phyloP scores from a whole-genome alignment of 805 yeast species.

The Candida maesae region DNA sequence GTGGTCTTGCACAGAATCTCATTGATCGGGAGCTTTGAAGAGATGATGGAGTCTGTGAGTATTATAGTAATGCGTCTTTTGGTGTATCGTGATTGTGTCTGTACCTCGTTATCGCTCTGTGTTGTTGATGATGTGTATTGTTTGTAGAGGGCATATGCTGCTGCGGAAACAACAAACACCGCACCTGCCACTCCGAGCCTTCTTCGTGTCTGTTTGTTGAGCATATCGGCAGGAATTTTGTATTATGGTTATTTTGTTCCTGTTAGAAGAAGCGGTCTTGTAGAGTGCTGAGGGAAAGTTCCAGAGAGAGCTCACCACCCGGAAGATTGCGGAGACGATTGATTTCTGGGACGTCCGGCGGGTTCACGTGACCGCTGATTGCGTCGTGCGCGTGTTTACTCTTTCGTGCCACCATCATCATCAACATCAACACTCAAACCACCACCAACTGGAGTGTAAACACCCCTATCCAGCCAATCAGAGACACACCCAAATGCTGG shows the following conservation, averaged over 20 bases:
- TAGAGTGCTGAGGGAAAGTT: too few relatives aligned
- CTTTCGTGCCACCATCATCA: too few relatives aligned
- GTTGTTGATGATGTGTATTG: neutral
- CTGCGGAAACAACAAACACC: constrained; percentile 6
- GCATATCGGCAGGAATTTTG: too few relatives aligned
- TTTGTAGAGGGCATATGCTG: constrained; percentile 11
- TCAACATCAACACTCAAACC: too few relatives aligned
- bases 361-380: too few relatives aligned
- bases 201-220: constrained; percentile 6
- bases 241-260: too few relatives aligned
- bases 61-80: constrained; percentile 23
- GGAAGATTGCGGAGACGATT: too few relatives aligned
- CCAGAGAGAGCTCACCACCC: too few relatives aligned
- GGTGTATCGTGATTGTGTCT: constrained; percentile 15
- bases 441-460: neutral
- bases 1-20: constrained; percentile 25
- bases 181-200: constrained; percentile 10
- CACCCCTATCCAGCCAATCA: too few relatives aligned
- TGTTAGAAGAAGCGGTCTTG: too few relatives aligned
- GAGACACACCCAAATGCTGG: constrained; percentile 5
- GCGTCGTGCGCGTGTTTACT: too few relatives aligned
- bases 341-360: too few relatives aligned
- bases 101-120: neutral
- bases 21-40: constrained; percentile 23
- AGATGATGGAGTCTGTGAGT: constrained; percentile 25